Percentiles rank a stretch among this genome's conserved stretches.
Conservation (phyloP, 352 stramenopile species). For the Globisporangium solare region DNA sequence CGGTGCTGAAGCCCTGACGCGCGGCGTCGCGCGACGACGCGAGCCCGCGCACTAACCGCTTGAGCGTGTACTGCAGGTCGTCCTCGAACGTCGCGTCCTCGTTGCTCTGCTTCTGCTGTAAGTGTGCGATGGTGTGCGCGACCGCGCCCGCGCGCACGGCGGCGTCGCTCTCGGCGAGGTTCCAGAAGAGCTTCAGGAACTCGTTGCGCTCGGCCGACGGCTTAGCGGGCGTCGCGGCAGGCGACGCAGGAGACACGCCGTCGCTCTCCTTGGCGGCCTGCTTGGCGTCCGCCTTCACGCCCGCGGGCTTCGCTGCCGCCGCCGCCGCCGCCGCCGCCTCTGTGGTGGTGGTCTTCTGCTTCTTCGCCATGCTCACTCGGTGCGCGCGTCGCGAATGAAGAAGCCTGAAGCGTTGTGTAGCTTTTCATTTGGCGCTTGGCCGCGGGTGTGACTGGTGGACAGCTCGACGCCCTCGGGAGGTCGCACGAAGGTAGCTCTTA, state of each 20-base stretch:
- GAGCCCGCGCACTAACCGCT: conserved; percentile 87
- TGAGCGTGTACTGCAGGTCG: conserved; percentile 88
- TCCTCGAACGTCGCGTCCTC: conserved; percentile 20
- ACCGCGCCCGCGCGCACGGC: conserved; percentile 49
- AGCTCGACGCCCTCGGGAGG: conserved; percentile 4
- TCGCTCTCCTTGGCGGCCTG: background rate
- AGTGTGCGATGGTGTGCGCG: conserved; percentile 49
- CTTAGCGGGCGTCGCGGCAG: conserved; percentile 5
- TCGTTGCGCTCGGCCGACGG: conserved; percentile 35
- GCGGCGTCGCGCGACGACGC: conserved; percentile 86
- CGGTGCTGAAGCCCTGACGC: conserved; percentile 87
- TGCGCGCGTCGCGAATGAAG: conserved; percentile 2
- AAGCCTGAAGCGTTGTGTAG: conserved; percentile 14
- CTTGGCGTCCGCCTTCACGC: background rate
- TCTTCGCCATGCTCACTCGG: conserved; percentile 12
- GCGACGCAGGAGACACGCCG: background rate
- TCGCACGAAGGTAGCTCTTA: conserved; percentile 4
- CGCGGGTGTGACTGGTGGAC: conserved; percentile 11
- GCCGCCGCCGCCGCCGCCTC: background rate
- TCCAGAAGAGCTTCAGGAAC: conserved; percentile 89
- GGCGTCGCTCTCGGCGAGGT: conserved; percentile 70
- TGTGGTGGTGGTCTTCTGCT: conserved; percentile 10
- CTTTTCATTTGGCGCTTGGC: conserved; percentile 6
- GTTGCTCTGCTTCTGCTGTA: conserved; percentile 27
- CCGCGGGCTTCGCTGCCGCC: background rate